Conservation (phyloP, 495 filamentous ascomycete genomes). For the Amniculicola lignicola region DNA sequence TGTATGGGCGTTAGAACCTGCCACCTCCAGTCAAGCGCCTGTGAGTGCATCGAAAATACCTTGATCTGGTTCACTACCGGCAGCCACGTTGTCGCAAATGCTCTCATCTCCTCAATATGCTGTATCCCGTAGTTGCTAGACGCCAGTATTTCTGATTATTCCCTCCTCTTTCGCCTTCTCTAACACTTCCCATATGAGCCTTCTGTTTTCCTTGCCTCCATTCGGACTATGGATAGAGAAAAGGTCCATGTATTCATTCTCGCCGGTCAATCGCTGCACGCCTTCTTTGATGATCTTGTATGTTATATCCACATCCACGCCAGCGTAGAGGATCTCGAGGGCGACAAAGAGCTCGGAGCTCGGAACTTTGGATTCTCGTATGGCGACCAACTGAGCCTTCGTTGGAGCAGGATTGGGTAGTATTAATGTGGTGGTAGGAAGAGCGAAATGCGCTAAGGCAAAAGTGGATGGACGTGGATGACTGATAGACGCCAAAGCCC, state of each 20-base stretch:
- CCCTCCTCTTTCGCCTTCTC: conserved; percentile 59
- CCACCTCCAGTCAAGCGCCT: no score
- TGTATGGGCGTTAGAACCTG: conserved; percentile 30
- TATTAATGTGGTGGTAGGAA: conserved; percentile 73
- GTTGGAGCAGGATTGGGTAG: conserved; percentile 68
- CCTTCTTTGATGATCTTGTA: conserved; percentile 59
- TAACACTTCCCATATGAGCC: conserved; percentile 63
- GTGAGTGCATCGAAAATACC: no score
- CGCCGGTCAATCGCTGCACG: conserved; percentile 58
- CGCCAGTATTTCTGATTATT: conserved; percentile 60
- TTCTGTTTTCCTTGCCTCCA: conserved; percentile 51
- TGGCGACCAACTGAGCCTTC: conserved; percentile 64
- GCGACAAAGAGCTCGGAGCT: conserved; percentile 63
- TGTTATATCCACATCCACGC: conserved; percentile 55
- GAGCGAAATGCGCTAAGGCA: conserved; percentile 58
- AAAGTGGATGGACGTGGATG: conserved; percentile 53
- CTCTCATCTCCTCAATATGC: conserved; percentile 61
- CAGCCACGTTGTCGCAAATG: conserved; percentile 60
- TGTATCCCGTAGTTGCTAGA: conserved; percentile 66
- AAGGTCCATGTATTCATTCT: conserved; percentile 65
- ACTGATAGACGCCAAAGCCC: conserved; percentile 73
- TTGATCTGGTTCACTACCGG: conserved; percentile 70
- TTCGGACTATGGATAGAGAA: conserved; percentile 66
- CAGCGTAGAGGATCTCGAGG: conserved; percentile 61
- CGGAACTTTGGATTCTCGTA: conserved; percentile 52